These are phyloP conservation scores for Torulaspora pretoriensis DNA, from an alignment of 1,139 yeast genomes.

Conservation along the genomic window DNA sequence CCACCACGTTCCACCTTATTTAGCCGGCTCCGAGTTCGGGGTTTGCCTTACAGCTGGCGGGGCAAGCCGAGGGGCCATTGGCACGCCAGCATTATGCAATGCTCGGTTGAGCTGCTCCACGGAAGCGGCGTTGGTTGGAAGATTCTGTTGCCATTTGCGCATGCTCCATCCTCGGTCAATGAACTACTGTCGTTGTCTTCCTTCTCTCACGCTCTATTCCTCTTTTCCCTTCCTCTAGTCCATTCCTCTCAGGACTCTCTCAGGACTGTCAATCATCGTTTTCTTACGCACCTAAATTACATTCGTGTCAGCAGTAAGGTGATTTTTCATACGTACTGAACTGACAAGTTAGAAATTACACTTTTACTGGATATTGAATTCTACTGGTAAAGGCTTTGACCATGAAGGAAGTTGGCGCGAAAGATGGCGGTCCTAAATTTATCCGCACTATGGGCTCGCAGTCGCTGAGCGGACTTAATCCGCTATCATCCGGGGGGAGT, in stretches of 20 bases:
- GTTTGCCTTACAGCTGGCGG: conserved; percentile 1
- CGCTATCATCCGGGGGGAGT: conserved; percentile 7
- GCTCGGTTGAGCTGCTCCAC: neutral
- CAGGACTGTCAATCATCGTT: too few relatives aligned
- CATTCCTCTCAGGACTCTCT: too few relatives aligned
- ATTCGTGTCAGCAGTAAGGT: too few relatives aligned
- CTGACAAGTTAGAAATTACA: too few relatives aligned
- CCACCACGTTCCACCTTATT: neutral
- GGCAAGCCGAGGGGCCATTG: neutral
- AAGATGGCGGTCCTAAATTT: conserved; percentile 17
- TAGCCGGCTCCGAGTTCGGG: conserved; percentile 5
- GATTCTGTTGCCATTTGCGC: neutral
- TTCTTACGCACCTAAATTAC: too few relatives aligned
- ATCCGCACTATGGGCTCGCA: conserved; percentile 26
- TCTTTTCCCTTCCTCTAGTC: too few relatives aligned
- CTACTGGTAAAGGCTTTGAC: neutral
- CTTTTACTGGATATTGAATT: neutral
- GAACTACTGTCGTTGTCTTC: too few relatives aligned
- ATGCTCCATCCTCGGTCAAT: neutral
- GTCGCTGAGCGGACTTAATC: conserved; percentile 18
- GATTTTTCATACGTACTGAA: too few relatives aligned
- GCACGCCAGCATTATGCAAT: too few relatives aligned
- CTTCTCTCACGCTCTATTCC: too few relatives aligned
- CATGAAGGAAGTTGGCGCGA: conserved; percentile 4
- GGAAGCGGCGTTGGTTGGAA: conserved; percentile 1